A percentile compares a stretch with the other conserved stretches of the same genome.
Evolutionary conservation across 225 moss, liverwort and hornwort genomes (phyloP).

Genomic region (Sphagnum tenellum): DNA sequence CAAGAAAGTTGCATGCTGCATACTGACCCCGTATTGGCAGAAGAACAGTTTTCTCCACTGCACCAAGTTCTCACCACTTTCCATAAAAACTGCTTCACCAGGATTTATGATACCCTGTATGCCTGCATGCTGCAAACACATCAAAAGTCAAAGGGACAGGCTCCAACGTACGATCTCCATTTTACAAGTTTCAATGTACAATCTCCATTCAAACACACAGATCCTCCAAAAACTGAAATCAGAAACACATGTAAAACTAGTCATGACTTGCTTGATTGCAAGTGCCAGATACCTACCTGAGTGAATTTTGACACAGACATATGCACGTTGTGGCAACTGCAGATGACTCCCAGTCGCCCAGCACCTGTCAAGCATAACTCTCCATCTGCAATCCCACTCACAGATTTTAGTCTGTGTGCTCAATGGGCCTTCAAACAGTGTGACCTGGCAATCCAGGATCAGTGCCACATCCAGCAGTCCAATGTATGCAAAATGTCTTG

Average conservation of each 20-base stretch:
- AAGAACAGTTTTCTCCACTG: slow-evolving; percentile 76
- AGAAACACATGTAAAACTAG: not conserved
- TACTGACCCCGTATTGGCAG: slow-evolving; percentile 55
- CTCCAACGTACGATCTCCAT: too few species aligned
- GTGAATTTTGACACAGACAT: slow-evolving; percentile 87
- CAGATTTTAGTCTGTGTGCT: not conserved
- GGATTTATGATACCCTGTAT: slow-evolving; percentile 47
- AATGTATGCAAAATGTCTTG: too few species aligned
- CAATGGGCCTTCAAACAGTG: not conserved
- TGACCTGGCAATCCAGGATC: too few species aligned
- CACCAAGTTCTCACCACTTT: slow-evolving; percentile 64
- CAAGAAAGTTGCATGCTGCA: not conserved
- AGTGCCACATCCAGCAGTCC: too few species aligned
- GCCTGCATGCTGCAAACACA: slow-evolving; percentile 57
- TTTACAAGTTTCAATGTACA: too few species aligned
- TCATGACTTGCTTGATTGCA: not conserved
- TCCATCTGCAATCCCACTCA: slow-evolving; percentile 60
- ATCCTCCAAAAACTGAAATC: not conserved
- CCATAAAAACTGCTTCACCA: slow-evolving; percentile 63
- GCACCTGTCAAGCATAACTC: slow-evolving; percentile 61
- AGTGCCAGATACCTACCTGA: slow-evolving; percentile 37
- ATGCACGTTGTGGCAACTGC: slow-evolving; percentile 61
- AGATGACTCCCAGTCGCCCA: slow-evolving; percentile 79
- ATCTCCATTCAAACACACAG: too few species aligned
- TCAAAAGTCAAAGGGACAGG: not conserved